Percentiles rank a stretch among this genome's conserved stretches.
These are phyloP conservation scores for Ophiostoma pallidulum DNA, from an alignment of 2,329 filamentous ascomycete species.

Conservation along the genomic window DNA sequence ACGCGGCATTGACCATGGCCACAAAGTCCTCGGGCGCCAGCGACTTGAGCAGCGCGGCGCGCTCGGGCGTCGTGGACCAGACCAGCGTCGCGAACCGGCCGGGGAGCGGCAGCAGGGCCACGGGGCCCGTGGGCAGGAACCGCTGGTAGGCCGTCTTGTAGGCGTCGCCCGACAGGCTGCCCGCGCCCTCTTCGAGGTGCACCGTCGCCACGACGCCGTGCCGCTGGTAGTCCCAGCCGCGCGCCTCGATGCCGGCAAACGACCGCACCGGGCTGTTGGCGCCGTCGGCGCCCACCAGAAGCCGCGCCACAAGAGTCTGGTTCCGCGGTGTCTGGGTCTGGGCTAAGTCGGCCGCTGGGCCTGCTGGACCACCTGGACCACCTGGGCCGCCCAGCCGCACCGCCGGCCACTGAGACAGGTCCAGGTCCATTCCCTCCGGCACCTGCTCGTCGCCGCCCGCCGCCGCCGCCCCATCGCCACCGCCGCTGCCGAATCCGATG, in stretches of 20 bases:
- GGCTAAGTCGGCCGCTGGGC: too few relatives aligned
- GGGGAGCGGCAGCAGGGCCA: constrained; percentile 84
- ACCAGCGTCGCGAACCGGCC: constrained; percentile 77
- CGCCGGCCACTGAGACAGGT: constrained; percentile 82
- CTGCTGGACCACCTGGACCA: background rate
- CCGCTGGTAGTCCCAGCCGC: constrained; percentile 87
- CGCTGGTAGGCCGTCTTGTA: constrained; percentile 82
- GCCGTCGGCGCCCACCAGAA: constrained; percentile 88
- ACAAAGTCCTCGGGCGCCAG: constrained; percentile 65
- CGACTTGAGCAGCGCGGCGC: constrained; percentile 70
- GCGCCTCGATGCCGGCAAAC: constrained; percentile 76
- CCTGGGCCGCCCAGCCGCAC: constrained; percentile 51
- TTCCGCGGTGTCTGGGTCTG: too few relatives aligned
- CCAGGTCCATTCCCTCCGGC: too few relatives aligned
- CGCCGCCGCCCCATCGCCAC: too few relatives aligned
- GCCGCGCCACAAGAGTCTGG: constrained; percentile 60
- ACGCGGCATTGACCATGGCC: constrained; percentile 87
- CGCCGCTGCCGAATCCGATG: constrained; percentile 60
- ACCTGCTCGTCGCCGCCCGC: constrained; percentile 39
- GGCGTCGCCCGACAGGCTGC: constrained; percentile 29
- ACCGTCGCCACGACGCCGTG: constrained; percentile 89
- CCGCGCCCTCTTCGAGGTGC: constrained; percentile 53
- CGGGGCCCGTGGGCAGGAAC: constrained; percentile 84
- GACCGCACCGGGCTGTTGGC: constrained; percentile 87
- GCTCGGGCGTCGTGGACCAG: constrained; percentile 82